A percentile compares a stretch with the other conserved stretches of the same genome.
These are phyloP conservation scores for Pythium pyrilobum DNA, from an alignment of 352 stramenopile genomes.

Conservation along the genomic window DNA sequence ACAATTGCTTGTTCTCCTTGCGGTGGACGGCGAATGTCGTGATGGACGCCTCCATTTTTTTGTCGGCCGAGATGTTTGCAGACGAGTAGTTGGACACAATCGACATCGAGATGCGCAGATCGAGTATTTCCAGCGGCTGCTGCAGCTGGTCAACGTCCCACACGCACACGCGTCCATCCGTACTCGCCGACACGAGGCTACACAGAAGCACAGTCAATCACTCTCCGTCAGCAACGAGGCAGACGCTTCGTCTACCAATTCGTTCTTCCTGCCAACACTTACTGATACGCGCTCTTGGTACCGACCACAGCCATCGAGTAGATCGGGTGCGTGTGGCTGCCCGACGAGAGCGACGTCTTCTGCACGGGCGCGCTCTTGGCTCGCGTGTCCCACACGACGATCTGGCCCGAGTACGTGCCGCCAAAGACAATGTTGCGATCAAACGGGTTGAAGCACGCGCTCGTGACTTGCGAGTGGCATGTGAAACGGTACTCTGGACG, in stretches of 20 bases:
- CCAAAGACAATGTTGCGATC: conserved; percentile 83
- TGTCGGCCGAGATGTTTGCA: conserved; percentile 54
- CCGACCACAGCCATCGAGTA: conserved; percentile 82
- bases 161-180: conserved; percentile 78
- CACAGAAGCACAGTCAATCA: too few species aligned
- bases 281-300: conserved; percentile 80
- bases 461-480: conserved; percentile 82
- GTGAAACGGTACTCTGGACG: conserved; percentile 85
- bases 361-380: conserved; percentile 77
- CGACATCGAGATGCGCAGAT: conserved; percentile 74
- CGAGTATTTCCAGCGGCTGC: conserved; percentile 77
- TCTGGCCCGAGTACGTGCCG: conserved; percentile 81
- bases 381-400: conserved; percentile 85
- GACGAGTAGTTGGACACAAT: conserved; percentile 74
- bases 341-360: conserved; percentile 76
- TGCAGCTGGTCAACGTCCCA: conserved; percentile 86
- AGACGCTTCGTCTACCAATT: too few species aligned
- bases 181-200: conserved; percentile 82
- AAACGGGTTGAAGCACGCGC: conserved; percentile 84
- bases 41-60: conserved; percentile 84
- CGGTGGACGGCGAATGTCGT: conserved; percentile 78
- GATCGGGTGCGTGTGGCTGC: conserved; percentile 84
- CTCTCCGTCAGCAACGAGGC: too few species aligned
- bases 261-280: conserved; percentile 12
- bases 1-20: conserved; percentile 81